Conservation (phyloP, 106 monocot species). For the Dendrobium catenatum region DNA sequence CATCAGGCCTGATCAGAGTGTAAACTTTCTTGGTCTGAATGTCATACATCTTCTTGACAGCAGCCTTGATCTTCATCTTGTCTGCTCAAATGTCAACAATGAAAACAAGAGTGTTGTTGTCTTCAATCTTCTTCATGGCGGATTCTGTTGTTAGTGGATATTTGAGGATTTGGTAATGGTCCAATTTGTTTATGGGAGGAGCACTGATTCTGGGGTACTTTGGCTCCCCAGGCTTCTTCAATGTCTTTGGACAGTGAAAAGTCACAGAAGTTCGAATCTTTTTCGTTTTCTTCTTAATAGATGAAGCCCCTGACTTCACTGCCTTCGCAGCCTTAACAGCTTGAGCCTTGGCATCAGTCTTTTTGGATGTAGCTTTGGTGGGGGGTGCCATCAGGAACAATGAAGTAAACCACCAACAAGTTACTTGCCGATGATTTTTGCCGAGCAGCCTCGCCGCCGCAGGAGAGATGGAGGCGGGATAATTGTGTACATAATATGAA, state of each 20-base stretch:
- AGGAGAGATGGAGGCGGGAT: too few species aligned
- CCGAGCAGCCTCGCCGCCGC: too few species aligned
- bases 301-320: constrained; percentile 27
- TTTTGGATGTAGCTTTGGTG: constrained; percentile 23
- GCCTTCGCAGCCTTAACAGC: constrained; percentile 41
- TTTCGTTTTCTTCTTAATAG: constrained; percentile 27
- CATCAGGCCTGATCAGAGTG: constrained; percentile 43
- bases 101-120: constrained; percentile 54
- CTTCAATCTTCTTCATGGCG: constrained; percentile 52
- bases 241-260: constrained; percentile 39
- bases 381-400: too few species aligned
- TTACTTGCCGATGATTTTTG: too few species aligned
- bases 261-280: constrained; percentile 46
- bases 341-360: constrained; percentile 38
- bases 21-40: constrained; percentile 31
- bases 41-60: constrained; percentile 44
- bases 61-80: constrained; percentile 51
- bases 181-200: constrained; percentile 36
- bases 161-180: constrained; percentile 45
- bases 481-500: too few species aligned
- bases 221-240: too few species aligned
- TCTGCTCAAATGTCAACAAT: constrained; percentile 46
- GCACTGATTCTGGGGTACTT: constrained; percentile 45
- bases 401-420: too few species aligned
- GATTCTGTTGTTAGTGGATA: constrained; percentile 37